Conservation (phyloP, 106 monocot genomes). For the Xerophyta viscosa region DNA sequence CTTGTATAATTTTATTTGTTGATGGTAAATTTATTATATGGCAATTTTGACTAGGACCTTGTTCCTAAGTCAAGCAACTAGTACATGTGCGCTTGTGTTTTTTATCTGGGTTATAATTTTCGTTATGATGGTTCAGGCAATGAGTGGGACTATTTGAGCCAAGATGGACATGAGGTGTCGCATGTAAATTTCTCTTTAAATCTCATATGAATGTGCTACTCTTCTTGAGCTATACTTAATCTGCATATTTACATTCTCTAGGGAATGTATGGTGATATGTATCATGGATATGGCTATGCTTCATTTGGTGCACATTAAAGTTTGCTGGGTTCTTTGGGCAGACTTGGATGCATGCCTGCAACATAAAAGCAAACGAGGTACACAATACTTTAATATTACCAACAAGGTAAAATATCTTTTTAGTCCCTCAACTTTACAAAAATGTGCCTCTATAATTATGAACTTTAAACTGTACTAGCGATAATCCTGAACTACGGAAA, state of each 20-base stretch:
- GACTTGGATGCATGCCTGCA: conserved; percentile 98
- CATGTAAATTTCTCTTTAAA: conserved; percentile 16
- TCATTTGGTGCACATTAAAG: conserved; percentile 64
- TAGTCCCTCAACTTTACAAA: too few relatives aligned
- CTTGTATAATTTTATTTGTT: too few relatives aligned
- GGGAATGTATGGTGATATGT: conserved; percentile 72
- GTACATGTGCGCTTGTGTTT: background rate
- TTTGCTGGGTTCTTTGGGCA: conserved; percentile 93
- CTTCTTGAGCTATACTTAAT: too few relatives aligned
- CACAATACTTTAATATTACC: background rate
- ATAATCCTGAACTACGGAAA: too few relatives aligned
- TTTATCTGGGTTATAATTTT: background rate
- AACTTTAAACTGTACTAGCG: too few relatives aligned
- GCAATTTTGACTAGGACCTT: background rate
- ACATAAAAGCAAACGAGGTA: background rate
- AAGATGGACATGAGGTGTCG: conserved; percentile 21
- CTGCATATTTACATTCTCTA: too few relatives aligned
- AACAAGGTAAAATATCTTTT: too few relatives aligned
- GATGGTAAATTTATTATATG: too few relatives aligned
- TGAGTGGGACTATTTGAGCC: conserved; percentile 18
- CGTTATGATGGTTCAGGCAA: conserved; percentile 13
- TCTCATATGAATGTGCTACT: too few relatives aligned
- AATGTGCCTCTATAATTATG: too few relatives aligned
- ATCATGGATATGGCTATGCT: conserved; percentile 57
- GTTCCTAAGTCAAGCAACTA: too few relatives aligned